phyloP scores from a whole-genome alignment of 2,329 filamentous ascomycete species.

The Zymoseptoria brevis region DNA sequence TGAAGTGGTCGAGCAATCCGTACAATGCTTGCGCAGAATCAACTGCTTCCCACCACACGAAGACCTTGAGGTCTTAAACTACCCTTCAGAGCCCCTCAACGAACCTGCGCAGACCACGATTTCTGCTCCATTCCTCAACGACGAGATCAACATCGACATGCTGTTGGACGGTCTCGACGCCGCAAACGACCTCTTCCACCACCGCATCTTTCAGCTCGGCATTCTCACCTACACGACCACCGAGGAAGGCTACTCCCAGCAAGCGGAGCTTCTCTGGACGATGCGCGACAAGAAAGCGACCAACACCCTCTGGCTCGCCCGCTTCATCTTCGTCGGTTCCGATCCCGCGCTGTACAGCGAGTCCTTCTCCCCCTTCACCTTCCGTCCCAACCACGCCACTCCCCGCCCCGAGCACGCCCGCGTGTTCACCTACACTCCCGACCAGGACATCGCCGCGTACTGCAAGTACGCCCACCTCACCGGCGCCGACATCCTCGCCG shows the following conservation, averaged over 20 bases:
- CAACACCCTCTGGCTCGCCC: neutral
- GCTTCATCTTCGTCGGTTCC: neutral
- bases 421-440: neutral
- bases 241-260: neutral
- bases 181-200: neutral
- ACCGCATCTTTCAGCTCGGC: neutral
- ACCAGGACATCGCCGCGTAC: neutral
- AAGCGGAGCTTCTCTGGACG: neutral
- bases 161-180: neutral
- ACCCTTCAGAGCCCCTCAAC: neutral
- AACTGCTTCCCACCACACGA: neutral
- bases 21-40: neutral
- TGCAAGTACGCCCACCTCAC: neutral
- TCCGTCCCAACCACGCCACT: neutral
- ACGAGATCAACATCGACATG: neutral
- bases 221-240: neutral
- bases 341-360: neutral
- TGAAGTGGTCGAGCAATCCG: neutral
- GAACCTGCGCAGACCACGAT: neutral
- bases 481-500: neutral
- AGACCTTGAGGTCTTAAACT: neutral
- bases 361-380: neutral
- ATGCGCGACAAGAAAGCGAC: neutral
- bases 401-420: neutral
- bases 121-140: neutral